A percentile compares a stretch with the other conserved stretches of the same genome.
Conservation (phyloP, 306 rosid genomes). For the Canavalia gladiata region DNA sequence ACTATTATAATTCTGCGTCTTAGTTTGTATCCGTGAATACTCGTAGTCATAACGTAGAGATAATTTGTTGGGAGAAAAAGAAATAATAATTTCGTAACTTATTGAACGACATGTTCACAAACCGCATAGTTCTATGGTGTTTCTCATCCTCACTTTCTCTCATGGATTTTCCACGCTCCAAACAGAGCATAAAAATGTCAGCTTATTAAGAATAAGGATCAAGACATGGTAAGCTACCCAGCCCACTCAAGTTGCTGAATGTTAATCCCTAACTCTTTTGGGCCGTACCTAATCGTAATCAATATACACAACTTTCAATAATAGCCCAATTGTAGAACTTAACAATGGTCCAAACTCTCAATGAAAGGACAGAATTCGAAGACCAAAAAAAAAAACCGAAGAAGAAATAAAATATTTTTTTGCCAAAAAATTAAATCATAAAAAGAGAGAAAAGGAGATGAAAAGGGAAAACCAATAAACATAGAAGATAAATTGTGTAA, state of each 20-base stretch:
- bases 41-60: neutral
- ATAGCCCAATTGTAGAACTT: constrained; percentile 13
- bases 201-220: too few species aligned
- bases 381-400: neutral
- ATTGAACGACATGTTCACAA: neutral
- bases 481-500: neutral
- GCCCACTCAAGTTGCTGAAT: neutral
- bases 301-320: neutral
- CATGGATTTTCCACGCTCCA: too few species aligned
- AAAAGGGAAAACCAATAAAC: neutral
- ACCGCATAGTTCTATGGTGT: neutral
- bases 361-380: neutral
- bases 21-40: neutral
- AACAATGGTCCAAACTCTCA: neutral
- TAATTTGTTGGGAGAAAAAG: neutral
- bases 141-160: too few species aligned
- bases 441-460: neutral
- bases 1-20: neutral
- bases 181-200: too few species aligned
- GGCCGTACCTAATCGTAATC: neutral
- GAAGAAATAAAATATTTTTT: neutral
- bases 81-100: neutral
- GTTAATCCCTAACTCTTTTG: neutral
- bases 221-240: neutral
- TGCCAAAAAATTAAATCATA: neutral